A percentile compares a stretch with the other conserved stretches of the same genome.
Evolutionary conservation across 1,284 basidiomycete species (phyloP).

Genomic region (Omphalotus olearius): DNA sequence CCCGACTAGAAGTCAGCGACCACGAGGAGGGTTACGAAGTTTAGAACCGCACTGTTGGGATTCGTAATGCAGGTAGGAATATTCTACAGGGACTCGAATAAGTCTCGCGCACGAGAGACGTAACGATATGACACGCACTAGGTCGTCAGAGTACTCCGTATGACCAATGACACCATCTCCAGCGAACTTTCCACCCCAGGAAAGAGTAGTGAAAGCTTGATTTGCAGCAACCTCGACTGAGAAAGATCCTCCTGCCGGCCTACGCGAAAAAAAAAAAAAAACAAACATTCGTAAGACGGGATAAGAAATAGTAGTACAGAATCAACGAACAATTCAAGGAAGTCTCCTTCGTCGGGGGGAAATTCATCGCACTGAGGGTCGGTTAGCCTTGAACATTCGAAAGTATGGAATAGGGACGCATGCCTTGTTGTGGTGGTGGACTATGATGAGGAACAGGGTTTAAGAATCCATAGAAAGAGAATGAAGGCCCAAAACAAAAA

Average conservation of each 20-base stretch:
- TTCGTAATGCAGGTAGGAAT: constrained; percentile 30
- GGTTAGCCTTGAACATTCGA: neutral
- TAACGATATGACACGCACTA: constrained; percentile 6
- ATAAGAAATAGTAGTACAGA: neutral
- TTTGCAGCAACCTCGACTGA: constrained; percentile 18
- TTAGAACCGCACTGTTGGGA: constrained; percentile 32
- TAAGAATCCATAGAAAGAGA: neutral
- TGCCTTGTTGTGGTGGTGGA: constrained; percentile 3
- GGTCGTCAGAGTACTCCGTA: constrained; percentile 14
- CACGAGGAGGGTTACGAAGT: neutral
- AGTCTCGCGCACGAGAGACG: neutral
- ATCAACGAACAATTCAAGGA: constrained; percentile 39
- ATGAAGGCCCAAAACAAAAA: neutral
- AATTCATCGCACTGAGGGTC: constrained; percentile 34
- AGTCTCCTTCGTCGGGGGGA: constrained; percentile 38
- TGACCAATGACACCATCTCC: constrained; percentile 14
- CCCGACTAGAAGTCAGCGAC: neutral
- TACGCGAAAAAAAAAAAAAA: constrained; percentile 15
- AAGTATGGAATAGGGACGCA: neutral
- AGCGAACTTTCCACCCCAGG: constrained; percentile 12
- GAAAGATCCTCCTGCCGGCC: constrained; percentile 34
- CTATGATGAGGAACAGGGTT: neutral
- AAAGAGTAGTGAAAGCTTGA: constrained; percentile 15
- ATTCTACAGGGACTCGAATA: constrained; percentile 21
- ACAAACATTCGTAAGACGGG: neutral